phyloP scores from a whole-genome alignment of 768 basidiomycete genomes.

The Chalciporus chontae region DNA sequence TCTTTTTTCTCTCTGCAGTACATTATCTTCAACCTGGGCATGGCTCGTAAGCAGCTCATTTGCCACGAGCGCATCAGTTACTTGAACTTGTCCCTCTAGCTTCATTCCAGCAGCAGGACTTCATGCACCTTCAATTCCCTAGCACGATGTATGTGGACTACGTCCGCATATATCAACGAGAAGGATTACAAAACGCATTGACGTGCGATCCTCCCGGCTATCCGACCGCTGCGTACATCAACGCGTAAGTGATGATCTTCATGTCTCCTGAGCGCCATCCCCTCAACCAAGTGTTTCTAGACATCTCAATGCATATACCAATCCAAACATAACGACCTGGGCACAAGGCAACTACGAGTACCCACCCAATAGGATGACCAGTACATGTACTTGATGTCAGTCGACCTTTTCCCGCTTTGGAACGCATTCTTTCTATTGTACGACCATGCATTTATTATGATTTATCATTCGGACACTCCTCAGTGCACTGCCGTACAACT shows the following conservation, averaged over 20 bases:
- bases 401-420: conserved; percentile 8
- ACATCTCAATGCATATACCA: conserved; percentile 56
- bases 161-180: conserved; percentile 81
- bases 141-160: conserved; percentile 84
- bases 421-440: conserved; percentile 26
- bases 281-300: conserved; percentile 17
- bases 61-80: background rate
- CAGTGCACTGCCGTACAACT: background rate
- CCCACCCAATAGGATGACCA: conserved; percentile 56
- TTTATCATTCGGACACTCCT: conserved; percentile 18
- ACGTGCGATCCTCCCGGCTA: conserved; percentile 76
- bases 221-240: conserved; percentile 82
- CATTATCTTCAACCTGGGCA: conserved; percentile 81
- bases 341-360: conserved; percentile 67
- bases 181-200: conserved; percentile 61
- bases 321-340: conserved; percentile 89
- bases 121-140: conserved; percentile 71
- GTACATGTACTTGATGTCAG: conserved; percentile 17
- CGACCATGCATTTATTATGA: conserved; percentile 24
- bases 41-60: conserved; percentile 48
- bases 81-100: conserved; percentile 32
- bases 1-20: conserved; percentile 42
- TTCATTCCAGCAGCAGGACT: conserved; percentile 73
- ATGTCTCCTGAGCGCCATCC: background rate
- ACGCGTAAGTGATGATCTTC: conserved; percentile 39